These are phyloP conservation scores for Hawksworthiomyces lignivorus DNA, from an alignment of 2,329 filamentous ascomycete genomes.

Conservation along the genomic window DNA sequence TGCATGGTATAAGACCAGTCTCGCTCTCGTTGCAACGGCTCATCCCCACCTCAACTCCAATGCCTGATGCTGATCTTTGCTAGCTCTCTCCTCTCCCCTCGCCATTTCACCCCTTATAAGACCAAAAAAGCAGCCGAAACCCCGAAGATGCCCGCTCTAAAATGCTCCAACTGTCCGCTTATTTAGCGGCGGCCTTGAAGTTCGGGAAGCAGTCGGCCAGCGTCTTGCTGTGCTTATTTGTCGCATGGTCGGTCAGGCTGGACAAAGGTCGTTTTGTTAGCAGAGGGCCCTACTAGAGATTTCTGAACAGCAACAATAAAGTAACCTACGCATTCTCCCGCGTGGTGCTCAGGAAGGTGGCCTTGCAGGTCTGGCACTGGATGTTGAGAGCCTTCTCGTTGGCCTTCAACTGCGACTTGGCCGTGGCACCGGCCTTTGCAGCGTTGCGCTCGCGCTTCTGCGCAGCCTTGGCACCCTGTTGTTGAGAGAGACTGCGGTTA, in stretches of 20 bases:
- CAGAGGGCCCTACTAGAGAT: background rate
- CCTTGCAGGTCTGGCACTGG: slow-evolving; percentile 69
- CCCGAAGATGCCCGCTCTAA: no score
- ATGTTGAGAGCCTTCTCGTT: slow-evolving; percentile 69
- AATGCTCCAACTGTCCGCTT: no score
- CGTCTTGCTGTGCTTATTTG: slow-evolving; percentile 69
- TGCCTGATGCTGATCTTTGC: no score
- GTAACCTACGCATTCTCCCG: slow-evolving; percentile 57
- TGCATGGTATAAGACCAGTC: no score
- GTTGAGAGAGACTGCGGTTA: background rate
- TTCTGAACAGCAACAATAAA: background rate
- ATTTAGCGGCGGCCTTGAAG: slow-evolving; percentile 24
- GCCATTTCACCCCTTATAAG: no score
- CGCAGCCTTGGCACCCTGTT: slow-evolving; percentile 30
- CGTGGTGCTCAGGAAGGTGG: slow-evolving; percentile 71
- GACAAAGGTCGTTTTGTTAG: slow-evolving; percentile 1
- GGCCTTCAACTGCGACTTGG: slow-evolving; percentile 62
- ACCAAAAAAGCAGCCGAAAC: no score
- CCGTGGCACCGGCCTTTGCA: slow-evolving; percentile 45
- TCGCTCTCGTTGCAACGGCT: no score
- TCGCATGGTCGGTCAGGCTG: slow-evolving; percentile 62
- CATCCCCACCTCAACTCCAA: no score
- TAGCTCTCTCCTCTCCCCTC: no score
- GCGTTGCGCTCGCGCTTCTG: slow-evolving; percentile 67
- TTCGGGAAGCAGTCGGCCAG: slow-evolving; percentile 63